Conservation (phyloP, 2,329 filamentous ascomycete species). For the Rosellinia necatrix region DNA sequence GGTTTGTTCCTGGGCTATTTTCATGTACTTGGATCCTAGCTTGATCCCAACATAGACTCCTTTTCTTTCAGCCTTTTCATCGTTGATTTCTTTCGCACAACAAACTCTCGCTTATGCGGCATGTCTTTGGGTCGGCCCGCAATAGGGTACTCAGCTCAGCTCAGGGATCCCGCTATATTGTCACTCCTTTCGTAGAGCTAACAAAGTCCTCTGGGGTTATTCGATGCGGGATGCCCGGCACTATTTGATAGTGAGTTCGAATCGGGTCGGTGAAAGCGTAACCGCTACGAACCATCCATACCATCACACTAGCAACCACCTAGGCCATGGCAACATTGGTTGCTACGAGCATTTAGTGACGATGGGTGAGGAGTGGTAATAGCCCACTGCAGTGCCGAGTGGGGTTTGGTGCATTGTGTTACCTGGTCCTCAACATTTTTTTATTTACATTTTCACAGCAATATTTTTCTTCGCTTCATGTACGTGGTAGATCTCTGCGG, state of each 20-base stretch:
- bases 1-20: slow-evolving; percentile 31
- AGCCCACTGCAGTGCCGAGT: slow-evolving; percentile 9
- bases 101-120: background rate
- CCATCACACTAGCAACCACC: slow-evolving; percentile 3
- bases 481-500: slow-evolving; percentile 23
- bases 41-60: slow-evolving; percentile 37
- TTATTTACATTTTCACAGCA: slow-evolving; percentile 24
- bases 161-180: background rate
- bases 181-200: slow-evolving; percentile 2
- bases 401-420: slow-evolving; percentile 19
- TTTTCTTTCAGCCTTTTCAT: slow-evolving; percentile 23
- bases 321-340: slow-evolving; percentile 6
- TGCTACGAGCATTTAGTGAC: slow-evolving; percentile 3
- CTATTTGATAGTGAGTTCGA: slow-evolving; percentile 1
- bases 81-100: slow-evolving; percentile 20
- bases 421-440: slow-evolving; percentile 19
- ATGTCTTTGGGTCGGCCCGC: slow-evolving; percentile 6
- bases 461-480: slow-evolving; percentile 27
- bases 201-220: background rate
- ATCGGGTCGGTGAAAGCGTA: slow-evolving; percentile 1
- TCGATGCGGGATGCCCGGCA: slow-evolving; percentile 1
- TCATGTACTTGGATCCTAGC: slow-evolving; percentile 37
- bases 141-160: background rate
- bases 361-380: slow-evolving; percentile 10
- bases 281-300: background rate